Evolutionary conservation across 2,329 filamentous ascomycete species (phyloP).

Genomic region (Westerdykella aurantiaca): DNA sequence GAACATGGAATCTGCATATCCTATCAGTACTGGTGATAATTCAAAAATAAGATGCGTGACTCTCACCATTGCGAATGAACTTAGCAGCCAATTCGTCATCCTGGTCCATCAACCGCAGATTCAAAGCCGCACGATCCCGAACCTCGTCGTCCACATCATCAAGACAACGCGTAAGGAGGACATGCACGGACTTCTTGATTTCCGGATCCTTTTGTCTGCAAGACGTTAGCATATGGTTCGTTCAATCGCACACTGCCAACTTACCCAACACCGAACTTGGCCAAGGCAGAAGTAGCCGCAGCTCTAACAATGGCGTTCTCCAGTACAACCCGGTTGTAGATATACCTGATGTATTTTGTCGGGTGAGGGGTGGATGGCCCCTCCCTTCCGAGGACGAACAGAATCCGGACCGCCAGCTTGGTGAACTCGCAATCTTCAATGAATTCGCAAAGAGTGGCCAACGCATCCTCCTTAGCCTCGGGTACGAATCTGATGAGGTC

Average conservation of each 20-base stretch:
- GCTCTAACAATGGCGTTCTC: constrained; percentile 96
- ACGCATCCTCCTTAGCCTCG: constrained; percentile 71
- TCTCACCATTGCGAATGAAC: constrained; percentile 86
- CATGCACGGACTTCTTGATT: constrained; percentile 90
- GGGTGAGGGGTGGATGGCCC: constrained; percentile 92
- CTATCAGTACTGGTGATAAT: constrained; percentile 14
- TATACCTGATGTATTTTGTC: constrained; percentile 98
- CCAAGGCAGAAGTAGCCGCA: constrained; percentile 88
- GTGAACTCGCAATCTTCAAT: constrained; percentile 99
- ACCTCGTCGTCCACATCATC: constrained; percentile 98
- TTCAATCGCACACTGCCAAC: neutral
- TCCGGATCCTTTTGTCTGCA: constrained; percentile 80
- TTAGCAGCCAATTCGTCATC: constrained; percentile 78
- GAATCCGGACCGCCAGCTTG: constrained; percentile 89
- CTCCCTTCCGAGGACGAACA: constrained; percentile 89
- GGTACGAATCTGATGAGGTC: constrained; percentile 98
- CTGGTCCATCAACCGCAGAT: constrained; percentile 85
- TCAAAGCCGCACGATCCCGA: constrained; percentile 87
- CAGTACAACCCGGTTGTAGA: constrained; percentile 95
- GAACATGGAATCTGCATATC: constrained; percentile 75
- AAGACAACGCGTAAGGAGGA: constrained; percentile 85
- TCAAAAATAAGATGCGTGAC: neutral
- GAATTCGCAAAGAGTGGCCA: constrained; percentile 95
- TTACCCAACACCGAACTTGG: constrained; percentile 86
- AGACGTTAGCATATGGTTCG: neutral